Evolutionary conservation across 352 stramenopile genomes (phyloP).

Genomic region (Globisporangium barbulae): DNA sequence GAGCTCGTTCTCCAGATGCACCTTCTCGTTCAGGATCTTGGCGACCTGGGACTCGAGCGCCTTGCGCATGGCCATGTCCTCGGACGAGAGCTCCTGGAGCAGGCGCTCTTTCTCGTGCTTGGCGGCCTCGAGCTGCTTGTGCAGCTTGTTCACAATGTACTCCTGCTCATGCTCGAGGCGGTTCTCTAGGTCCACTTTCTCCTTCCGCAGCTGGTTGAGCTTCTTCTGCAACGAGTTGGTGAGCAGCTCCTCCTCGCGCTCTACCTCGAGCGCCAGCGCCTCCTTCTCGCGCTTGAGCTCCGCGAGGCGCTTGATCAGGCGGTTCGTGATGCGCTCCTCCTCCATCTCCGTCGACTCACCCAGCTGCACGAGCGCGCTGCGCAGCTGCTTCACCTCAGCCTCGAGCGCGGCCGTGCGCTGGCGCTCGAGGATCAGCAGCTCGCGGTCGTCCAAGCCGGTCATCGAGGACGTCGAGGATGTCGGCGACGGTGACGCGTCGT

Average conservation of each 20-base stretch:
- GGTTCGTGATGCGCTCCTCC: constrained; percentile 83
- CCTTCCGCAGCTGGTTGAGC: constrained; percentile 78
- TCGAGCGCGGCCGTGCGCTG: constrained; percentile 73
- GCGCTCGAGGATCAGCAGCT: constrained; percentile 68
- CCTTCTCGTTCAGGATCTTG: constrained; percentile 82
- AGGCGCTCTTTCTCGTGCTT: constrained; percentile 68
- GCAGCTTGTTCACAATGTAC: constrained; percentile 91
- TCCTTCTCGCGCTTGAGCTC: constrained; percentile 88
- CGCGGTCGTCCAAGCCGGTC: constrained; percentile 34
- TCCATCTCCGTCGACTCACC: constrained; percentile 83
- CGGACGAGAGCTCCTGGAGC: constrained; percentile 58
- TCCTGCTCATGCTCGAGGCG: constrained; percentile 91
- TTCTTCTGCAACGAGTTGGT: constrained; percentile 91
- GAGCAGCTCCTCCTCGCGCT: constrained; percentile 88
- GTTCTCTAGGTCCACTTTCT: constrained; percentile 92
- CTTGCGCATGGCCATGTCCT: constrained; percentile 59
- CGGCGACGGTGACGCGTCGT: background rate
- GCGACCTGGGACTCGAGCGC: constrained; percentile 77
- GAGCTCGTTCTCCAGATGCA: constrained; percentile 83
- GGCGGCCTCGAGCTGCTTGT: constrained; percentile 77
- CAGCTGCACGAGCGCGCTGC: constrained; percentile 69
- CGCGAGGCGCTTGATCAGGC: constrained; percentile 73
- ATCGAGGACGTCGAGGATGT: background rate
- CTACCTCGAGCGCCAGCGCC: constrained; percentile 83
- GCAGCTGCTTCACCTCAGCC: constrained; percentile 60